Percentiles rank a stretch among this genome's conserved stretches.
These are phyloP conservation scores for Lactarius sanguifluus DNA, from an alignment of 768 basidiomycete genomes.

Conservation along the genomic window DNA sequence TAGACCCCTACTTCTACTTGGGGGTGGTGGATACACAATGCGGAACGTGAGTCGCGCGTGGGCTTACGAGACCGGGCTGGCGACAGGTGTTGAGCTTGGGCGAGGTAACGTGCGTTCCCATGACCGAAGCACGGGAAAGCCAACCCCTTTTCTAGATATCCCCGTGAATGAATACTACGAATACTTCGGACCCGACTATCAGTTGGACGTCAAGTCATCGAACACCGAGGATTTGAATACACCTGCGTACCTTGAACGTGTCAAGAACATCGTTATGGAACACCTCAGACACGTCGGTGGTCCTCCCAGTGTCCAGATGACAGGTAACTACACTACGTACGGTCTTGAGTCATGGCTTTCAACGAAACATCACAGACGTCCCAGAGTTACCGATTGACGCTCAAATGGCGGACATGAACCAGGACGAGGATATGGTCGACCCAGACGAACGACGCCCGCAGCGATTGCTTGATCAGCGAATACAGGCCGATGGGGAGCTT, in stretches of 20 bases:
- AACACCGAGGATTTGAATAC: constrained; percentile 97
- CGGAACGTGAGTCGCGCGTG: constrained; percentile 95
- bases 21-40: constrained; percentile 98
- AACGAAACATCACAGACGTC: constrained; percentile 54
- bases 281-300: constrained; percentile 83
- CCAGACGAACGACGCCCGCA: constrained; percentile 74
- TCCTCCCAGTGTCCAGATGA: constrained; percentile 91
- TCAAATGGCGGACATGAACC: constrained; percentile 73
- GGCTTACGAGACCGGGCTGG: constrained; percentile 97
- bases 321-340: constrained; percentile 46
- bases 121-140: constrained; percentile 2
- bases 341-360: not conserved
- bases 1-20: constrained; percentile 89
- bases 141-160: constrained; percentile 61
- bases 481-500: constrained; percentile 84
- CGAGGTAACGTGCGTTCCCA: constrained; percentile 51
- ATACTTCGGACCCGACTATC: constrained; percentile 97
- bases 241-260: constrained; percentile 87
- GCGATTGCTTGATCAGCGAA: constrained; percentile 73
- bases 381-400: constrained; percentile 84
- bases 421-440: constrained; percentile 80
- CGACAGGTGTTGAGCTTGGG: constrained; percentile 93
- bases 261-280: constrained; percentile 90
- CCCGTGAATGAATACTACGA: constrained; percentile 99
- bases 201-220: constrained; percentile 90